Evolutionary conservation across 2,329 filamentous ascomycete species (phyloP).

Genomic region (Beauveria australis): DNA sequence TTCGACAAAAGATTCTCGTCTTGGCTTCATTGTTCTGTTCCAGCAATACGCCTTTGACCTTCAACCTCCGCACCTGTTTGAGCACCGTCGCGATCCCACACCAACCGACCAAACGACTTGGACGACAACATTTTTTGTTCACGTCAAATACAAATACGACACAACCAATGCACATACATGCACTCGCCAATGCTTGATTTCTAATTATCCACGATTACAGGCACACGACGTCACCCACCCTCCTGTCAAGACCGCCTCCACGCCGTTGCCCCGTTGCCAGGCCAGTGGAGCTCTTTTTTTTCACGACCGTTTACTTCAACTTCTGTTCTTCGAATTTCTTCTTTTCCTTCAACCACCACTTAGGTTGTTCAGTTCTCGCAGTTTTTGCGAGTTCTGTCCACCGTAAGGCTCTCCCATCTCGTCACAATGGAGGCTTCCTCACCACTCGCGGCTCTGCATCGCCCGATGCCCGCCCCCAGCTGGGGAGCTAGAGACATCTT

Average conservation of each 20-base stretch:
- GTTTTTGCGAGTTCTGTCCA: constrained; percentile 7
- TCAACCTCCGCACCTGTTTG: not conserved
- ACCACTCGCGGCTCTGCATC: constrained; percentile 87
- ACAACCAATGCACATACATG: not conserved
- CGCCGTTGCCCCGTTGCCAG: constrained; percentile 14
- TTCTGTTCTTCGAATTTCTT: not conserved
- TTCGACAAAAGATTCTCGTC: not conserved
- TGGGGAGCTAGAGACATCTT: constrained; percentile 51
- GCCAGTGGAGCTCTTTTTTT: constrained; percentile 12
- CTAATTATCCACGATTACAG: not conserved
- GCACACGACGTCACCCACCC: constrained; percentile 16
- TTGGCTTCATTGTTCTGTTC: not conserved
- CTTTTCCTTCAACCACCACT: constrained; percentile 9
- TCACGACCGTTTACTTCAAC: constrained; percentile 11
- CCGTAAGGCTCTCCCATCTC: constrained; percentile 1
- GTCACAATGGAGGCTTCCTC: constrained; percentile 81
- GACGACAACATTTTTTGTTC: not conserved
- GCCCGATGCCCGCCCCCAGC: constrained; percentile 50
- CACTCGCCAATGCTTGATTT: not conserved
- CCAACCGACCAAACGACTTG: not conserved
- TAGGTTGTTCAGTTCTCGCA: constrained; percentile 13
- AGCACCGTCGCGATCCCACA: not conserved
- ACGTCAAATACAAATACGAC: not conserved
- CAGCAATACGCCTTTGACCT: not conserved
- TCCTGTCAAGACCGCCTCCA: constrained; percentile 15